phyloP scores from a whole-genome alignment of 73 alveolate species.

The Paramecium octaurelia region DNA sequence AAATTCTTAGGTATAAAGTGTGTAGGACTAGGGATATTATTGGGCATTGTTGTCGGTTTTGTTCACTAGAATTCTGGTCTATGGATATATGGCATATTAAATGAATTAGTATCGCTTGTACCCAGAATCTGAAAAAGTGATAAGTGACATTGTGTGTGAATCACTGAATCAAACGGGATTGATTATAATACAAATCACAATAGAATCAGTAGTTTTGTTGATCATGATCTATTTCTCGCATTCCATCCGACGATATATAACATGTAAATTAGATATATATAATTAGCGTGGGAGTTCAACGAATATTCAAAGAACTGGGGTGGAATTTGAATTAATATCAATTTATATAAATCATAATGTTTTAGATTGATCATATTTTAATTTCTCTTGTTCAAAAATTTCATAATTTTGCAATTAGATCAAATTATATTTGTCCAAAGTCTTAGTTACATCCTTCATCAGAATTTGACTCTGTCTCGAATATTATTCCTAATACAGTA shows the following conservation, averaged over 20 bases:
- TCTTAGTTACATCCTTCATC: not conserved
- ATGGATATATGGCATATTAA: slow-evolving; percentile 10
- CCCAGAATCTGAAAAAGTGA: not conserved
- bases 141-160: not conserved
- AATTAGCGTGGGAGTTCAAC: not conserved
- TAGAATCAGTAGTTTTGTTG: slow-evolving; percentile 9
- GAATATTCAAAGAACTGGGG: slow-evolving; percentile 3
- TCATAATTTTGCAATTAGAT: not conserved
- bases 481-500: not conserved
- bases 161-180: not conserved
- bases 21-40: not conserved
- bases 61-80: not conserved
- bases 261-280: not conserved
- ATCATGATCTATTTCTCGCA: not conserved
- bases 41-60: not conserved
- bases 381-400: not conserved
- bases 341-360: not conserved
- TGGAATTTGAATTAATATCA: not conserved
- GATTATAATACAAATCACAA: not conserved
- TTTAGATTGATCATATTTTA: slow-evolving; percentile 28
- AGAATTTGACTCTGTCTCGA: slow-evolving; percentile 17
- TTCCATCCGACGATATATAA: slow-evolving; percentile 21
- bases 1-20: not conserved
- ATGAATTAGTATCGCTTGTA: not conserved
- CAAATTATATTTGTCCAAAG: not conserved